Conservation (phyloP, 495 filamentous ascomycete species). For the Usnea hakonensis region DNA sequence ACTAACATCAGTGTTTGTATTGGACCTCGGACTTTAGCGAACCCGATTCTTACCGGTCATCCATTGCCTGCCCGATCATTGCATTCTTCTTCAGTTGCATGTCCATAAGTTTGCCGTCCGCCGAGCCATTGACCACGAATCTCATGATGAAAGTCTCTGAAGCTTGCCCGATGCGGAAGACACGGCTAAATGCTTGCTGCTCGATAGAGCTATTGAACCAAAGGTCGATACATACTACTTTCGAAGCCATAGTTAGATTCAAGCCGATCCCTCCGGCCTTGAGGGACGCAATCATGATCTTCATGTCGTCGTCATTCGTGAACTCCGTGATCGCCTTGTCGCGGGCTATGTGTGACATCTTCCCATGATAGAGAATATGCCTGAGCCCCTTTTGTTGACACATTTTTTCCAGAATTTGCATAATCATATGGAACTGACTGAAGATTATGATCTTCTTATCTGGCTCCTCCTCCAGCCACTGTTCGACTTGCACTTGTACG, state of each 20-base stretch:
- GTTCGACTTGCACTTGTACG: slow-evolving; percentile 21
- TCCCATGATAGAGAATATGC: slow-evolving; percentile 30
- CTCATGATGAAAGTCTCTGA: slow-evolving; percentile 47
- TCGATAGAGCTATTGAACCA: slow-evolving; percentile 52
- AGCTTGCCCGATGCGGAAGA: slow-evolving; percentile 55
- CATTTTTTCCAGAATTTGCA: slow-evolving; percentile 27
- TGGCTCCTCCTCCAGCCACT: slow-evolving; percentile 32
- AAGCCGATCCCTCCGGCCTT: slow-evolving; percentile 40
- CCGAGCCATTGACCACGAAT: slow-evolving; percentile 40
- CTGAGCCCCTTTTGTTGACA: slow-evolving; percentile 28
- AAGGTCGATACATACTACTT: slow-evolving; percentile 50
- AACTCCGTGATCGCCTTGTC: slow-evolving; percentile 31
- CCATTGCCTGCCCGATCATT: slow-evolving; percentile 27
- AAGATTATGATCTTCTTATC: slow-evolving; percentile 38
- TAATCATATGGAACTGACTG: slow-evolving; percentile 29
- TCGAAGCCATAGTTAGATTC: slow-evolving; percentile 48
- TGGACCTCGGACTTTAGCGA: no score
- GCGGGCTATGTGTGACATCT: slow-evolving; percentile 24
- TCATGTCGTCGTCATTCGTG: slow-evolving; percentile 20
- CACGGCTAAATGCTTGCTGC: slow-evolving; percentile 52
- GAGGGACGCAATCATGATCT: slow-evolving; percentile 38
- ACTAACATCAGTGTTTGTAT: no score
- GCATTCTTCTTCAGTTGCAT: slow-evolving; percentile 30
- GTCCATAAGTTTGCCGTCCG: slow-evolving; percentile 45
- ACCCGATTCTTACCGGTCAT: no score